phyloP scores from a whole-genome alignment of 129 eudicot genomes.

The Flaveria ramosissima region DNA sequence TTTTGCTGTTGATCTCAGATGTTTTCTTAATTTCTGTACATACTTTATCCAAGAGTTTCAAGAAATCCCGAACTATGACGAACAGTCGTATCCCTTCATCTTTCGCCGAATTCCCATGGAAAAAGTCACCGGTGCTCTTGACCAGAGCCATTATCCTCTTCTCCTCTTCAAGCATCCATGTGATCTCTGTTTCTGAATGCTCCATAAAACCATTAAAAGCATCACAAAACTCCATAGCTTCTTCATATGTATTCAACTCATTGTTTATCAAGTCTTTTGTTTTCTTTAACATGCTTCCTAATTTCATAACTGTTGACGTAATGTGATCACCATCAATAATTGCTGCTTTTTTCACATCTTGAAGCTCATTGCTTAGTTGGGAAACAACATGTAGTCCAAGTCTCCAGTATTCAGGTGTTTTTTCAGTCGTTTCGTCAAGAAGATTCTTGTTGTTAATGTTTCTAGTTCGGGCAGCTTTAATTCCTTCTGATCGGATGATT shows the following conservation, averaged over 20 bases:
- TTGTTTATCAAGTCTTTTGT: constrained; percentile 43
- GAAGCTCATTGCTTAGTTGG: constrained; percentile 53
- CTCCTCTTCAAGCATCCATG: constrained; percentile 62
- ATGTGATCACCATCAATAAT: constrained; percentile 55
- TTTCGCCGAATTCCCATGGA: constrained; percentile 74
- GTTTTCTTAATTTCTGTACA: constrained; percentile 50
- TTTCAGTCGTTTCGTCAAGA: constrained; percentile 44
- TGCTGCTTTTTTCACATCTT: constrained; percentile 74
- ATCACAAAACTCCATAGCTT: constrained; percentile 43
- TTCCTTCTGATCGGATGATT: constrained; percentile 76
- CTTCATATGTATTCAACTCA: constrained; percentile 54
- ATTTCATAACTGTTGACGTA: constrained; percentile 44
- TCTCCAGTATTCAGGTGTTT: constrained; percentile 46
- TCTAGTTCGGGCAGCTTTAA: constrained; percentile 55
- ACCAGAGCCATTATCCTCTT: constrained; percentile 62
- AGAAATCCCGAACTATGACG: constrained; percentile 66
- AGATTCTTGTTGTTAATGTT: constrained; percentile 47
- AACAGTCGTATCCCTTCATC: constrained; percentile 76
- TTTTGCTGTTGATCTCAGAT: constrained; percentile 28
- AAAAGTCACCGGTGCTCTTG: constrained; percentile 73
- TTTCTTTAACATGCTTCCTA: constrained; percentile 44
- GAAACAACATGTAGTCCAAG: constrained; percentile 76
- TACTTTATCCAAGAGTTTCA: constrained; percentile 58
- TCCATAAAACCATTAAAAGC: constrained; percentile 46
- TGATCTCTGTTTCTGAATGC: constrained; percentile 54